Percentiles rank a stretch among this genome's conserved stretches.
Conservation (phyloP, 352 stramenopile genomes). For the Phytophthora europaea region DNA sequence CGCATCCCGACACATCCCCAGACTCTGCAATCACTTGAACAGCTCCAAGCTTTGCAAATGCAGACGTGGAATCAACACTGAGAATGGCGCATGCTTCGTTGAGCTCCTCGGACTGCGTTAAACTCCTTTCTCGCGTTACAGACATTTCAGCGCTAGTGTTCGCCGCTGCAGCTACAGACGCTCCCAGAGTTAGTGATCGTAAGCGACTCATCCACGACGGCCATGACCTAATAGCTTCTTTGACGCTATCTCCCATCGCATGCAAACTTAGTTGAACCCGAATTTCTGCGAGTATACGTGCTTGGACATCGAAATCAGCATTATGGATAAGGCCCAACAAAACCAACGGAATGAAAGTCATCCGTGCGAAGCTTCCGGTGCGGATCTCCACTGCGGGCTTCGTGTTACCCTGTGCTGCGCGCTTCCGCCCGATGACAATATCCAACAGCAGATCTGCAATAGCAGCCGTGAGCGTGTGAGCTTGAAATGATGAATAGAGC, state of each 20-base stretch:
- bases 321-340: conserved; percentile 61
- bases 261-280: conserved; percentile 53
- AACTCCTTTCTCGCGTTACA: conserved; percentile 22
- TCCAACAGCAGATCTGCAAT: conserved; percentile 65
- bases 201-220: conserved; percentile 71
- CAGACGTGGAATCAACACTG: conserved; percentile 54
- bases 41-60: conserved; percentile 63
- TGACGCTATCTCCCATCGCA: conserved; percentile 57
- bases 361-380: conserved; percentile 55
- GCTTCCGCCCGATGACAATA: conserved; percentile 70
- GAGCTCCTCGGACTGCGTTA: conserved; percentile 43
- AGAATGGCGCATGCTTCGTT: conserved; percentile 69
- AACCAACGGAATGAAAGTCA: conserved; percentile 68
- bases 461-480: conserved; percentile 57
- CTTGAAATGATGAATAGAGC: conserved; percentile 62
- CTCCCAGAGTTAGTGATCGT: conserved; percentile 41
- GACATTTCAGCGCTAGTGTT: conserved; percentile 12
- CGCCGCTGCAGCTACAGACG: conserved; percentile 24
- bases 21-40: conserved; percentile 60
- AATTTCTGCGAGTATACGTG: conserved; percentile 65
- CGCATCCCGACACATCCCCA: conserved; percentile 53
- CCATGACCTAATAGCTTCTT: conserved; percentile 82
- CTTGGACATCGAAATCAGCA: conserved; percentile 62
- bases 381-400: conserved; percentile 27
- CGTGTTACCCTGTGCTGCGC: conserved; percentile 10